These are phyloP conservation scores for Chenopodium suecicum DNA, from an alignment of 148 eudicot genomes.

Conservation along the genomic window DNA sequence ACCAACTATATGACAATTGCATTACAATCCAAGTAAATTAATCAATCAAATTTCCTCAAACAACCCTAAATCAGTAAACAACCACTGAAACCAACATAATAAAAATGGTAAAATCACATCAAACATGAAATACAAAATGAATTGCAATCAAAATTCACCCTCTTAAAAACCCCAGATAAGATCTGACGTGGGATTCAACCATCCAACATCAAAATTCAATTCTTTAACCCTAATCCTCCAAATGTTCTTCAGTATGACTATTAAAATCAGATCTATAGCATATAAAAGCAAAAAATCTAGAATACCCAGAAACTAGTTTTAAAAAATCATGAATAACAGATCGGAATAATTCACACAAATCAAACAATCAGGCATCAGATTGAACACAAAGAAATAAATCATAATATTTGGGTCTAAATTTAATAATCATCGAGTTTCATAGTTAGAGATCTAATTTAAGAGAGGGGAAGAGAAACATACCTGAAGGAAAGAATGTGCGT, in stretches of 20 bases:
- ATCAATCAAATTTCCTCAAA: neutral
- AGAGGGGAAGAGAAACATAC: neutral
- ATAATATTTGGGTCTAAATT: neutral
- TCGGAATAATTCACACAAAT: neutral
- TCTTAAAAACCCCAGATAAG: neutral
- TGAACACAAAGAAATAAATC: neutral
- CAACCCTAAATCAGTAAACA: slow-evolving; percentile 1
- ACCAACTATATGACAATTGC: neutral
- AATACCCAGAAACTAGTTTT: neutral
- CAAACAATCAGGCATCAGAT: neutral
- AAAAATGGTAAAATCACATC: neutral
- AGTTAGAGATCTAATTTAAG: neutral
- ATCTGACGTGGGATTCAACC: slow-evolving; percentile 20
- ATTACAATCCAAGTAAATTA: slow-evolving; percentile 2
- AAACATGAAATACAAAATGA: neutral
- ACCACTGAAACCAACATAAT: neutral
- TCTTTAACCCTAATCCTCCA: neutral
- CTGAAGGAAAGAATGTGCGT: neutral
- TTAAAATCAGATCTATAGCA: slow-evolving; percentile 17
- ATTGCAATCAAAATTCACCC: neutral
- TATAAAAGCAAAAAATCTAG: neutral
- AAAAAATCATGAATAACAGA: neutral
- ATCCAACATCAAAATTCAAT: slow-evolving; percentile 1
- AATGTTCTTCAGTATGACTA: neutral
- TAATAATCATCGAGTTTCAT: neutral